Base-by-base conservation (phyloP, 805 yeast genomes). In the Peterozyma xylosa region DNA sequence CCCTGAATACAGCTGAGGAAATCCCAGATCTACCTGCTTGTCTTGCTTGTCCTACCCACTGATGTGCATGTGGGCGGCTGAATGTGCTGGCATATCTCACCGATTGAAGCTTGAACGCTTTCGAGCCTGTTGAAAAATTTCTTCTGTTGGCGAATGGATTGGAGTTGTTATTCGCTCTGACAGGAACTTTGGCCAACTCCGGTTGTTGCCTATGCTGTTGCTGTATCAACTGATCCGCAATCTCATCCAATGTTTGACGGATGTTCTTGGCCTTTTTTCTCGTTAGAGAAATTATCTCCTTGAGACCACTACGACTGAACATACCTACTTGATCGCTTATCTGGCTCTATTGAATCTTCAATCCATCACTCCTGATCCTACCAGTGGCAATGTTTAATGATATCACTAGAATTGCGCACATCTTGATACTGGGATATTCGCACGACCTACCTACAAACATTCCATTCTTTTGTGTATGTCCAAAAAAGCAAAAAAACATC, bases 241-340 rank as follows among this genome's bases (percentile, higher is more conserved):
- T 60, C 46, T 76, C 80, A 49, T 73, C 71, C 21, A 76, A 62
- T 29, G 70, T 67, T 54, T 69, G 68, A 46, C 71, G 68, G 46
- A 72, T 60, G 45, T 71, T 73, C 49, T 68, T 62, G 33, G 75
- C 70, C 16, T 78, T 65, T 51, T 64, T 68, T 41, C 71, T 63
- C 13, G 76, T 63, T 47, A 66, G 63, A 46, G 73, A 61, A 33
- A 73, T 60, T 53, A 75, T 62, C 56, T 74, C 73, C 56, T 67
- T 67, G 39, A 73, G 47, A 43, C 53, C 51, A 27, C 44, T 41
- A 39, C 57, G 54, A 32, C 63, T 63, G 53, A 59, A 59, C 68
- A 64, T 62, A 33, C n/a, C 43, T 35, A 30, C 14, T 21, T 7
- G 27, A 21, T 21, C 27, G 7, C 7, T 7, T 21, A 21, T 21